Conservation (phyloP, 805 yeast species). For the Crinitomyces ghanaensis region DNA sequence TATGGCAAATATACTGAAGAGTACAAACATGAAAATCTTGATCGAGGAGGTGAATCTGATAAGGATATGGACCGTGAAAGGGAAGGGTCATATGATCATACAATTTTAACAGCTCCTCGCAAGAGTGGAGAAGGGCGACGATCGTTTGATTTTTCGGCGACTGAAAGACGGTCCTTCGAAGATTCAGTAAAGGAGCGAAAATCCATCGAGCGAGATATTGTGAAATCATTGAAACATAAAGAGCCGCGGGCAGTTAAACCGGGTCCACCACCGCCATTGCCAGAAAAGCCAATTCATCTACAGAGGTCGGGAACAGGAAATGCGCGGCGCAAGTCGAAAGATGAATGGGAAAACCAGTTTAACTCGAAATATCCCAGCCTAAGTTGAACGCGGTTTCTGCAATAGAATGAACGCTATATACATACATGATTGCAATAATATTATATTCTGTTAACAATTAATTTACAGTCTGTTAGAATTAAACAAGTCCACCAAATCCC, state of each 20-base stretch:
- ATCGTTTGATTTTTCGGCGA: too few species aligned
- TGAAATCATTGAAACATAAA: too few species aligned
- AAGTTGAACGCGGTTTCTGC: conserved; percentile 6
- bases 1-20: conserved; percentile 64
- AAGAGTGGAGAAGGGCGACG: too few species aligned
- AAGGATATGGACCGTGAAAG: too few species aligned
- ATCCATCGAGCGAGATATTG: too few species aligned
- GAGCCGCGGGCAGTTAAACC: conserved; percentile 9
- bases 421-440: background rate
- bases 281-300: conserved; percentile 19
- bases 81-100: too few species aligned
- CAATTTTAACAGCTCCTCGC: too few species aligned
- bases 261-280: conserved; percentile 11
- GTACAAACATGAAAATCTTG: too few species aligned
- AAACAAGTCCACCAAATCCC: conserved; percentile 4
- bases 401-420: conserved; percentile 1
- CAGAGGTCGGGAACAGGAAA: conserved; percentile 14
- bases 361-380: conserved; percentile 20
- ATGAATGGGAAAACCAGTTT: conserved; percentile 20
- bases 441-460: background rate
- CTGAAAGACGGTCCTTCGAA: too few species aligned
- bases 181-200: too few species aligned
- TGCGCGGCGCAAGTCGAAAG: conserved; percentile 6
- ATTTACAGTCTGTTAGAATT: conserved; percentile 2
- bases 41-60: too few species aligned